Evolutionary conservation across 371 early-diverging fungal species (phyloP), one percentile per base, ranked within the genome.

Genomic region (Zopfochytrium polystomum): DNA sequence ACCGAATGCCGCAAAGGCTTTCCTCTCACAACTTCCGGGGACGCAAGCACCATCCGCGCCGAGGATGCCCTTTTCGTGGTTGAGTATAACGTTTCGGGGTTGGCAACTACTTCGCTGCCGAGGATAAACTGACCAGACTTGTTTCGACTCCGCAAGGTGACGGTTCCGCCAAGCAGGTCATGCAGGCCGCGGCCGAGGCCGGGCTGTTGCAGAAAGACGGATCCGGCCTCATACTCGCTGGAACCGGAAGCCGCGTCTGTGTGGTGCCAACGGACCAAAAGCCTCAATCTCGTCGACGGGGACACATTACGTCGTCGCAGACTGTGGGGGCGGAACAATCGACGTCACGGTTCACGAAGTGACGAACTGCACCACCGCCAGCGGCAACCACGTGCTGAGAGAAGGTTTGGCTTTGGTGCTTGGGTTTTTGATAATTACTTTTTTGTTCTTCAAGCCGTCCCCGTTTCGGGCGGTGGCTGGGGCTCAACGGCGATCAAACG

Each of bases 311-410:
- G 25, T 56, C 9, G 61, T 61, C 20, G 61, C 46, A 13, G 61
- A 61, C 46, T 61, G 61, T 31, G 61, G 61, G 3, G 61, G 61
- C 15, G 61, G 61, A 9, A 61, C 61, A 18, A 26, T 61, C 13
- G 61, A 61, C 32, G 44, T 52, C 9, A 61, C 61, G 4, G 61
- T 56, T 3, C 61, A 57, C 29, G 45, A 56, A 27, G 35, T 59
- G 11, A 15, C 22, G 11, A 20, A 22, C 49, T 7, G 22, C 46
- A 38, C 55, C 7, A 13, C 13, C 23, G 45, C 32, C 27, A 46
- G 46, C 22, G 57, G 13, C 3, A 27, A 32, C 11, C 6, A 34
- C 22, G 5, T 11, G 15, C 13, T 13, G 13, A 7, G 25, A 46
- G 20, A n/a, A 46, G 30, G 23, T 13, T 3, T 3, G 25, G 55